A percentile compares a stretch with the other conserved stretches of the same genome.
Conservation (phyloP, 202 grass and related monocot species). For the Panicum hallii region DNA sequence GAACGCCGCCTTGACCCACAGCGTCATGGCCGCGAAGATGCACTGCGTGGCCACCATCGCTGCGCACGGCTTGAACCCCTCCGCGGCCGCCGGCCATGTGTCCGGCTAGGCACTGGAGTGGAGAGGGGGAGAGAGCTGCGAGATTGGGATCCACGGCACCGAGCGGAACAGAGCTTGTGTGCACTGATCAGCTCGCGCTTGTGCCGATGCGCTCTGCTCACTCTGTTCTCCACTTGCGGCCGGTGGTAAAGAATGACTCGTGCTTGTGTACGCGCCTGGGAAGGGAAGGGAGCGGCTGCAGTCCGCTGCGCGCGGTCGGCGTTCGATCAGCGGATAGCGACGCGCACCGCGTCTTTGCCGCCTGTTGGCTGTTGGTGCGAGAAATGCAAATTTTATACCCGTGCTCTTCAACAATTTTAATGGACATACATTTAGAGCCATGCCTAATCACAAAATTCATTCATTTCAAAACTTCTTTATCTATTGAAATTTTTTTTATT, state of each 20-base stretch:
- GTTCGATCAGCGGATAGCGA: not conserved
- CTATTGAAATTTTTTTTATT: too few species aligned
- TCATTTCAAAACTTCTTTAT: too few species aligned
- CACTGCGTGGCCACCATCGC: slow-evolving; percentile 79
- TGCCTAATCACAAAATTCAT: too few species aligned
- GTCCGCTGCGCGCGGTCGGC: not conserved
- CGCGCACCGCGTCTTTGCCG: not conserved
- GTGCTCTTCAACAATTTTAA: too few species aligned
- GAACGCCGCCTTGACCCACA: slow-evolving; percentile 67
- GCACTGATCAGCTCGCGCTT: not conserved
- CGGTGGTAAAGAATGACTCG: too few species aligned
- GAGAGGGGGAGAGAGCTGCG: not conserved
- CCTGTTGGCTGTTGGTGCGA: not conserved
- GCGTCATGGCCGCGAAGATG: slow-evolving; percentile 66
- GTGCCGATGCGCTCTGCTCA: not conserved
- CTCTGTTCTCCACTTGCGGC: not conserved
- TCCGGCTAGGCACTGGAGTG: not conserved
- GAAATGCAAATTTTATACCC: not conserved
- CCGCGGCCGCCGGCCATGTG: slow-evolving; percentile 13
- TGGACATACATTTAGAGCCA: too few species aligned
- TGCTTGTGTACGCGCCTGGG: not conserved
- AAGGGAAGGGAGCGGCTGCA: not conserved
- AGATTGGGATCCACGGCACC: not conserved
- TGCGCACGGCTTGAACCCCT: slow-evolving; percentile 62
- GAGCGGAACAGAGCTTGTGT: not conserved